Percentiles rank a stretch among this genome's conserved stretches.
phyloP scores from a whole-genome alignment of 306 rosid genomes.

The Lablab purpureus region DNA sequence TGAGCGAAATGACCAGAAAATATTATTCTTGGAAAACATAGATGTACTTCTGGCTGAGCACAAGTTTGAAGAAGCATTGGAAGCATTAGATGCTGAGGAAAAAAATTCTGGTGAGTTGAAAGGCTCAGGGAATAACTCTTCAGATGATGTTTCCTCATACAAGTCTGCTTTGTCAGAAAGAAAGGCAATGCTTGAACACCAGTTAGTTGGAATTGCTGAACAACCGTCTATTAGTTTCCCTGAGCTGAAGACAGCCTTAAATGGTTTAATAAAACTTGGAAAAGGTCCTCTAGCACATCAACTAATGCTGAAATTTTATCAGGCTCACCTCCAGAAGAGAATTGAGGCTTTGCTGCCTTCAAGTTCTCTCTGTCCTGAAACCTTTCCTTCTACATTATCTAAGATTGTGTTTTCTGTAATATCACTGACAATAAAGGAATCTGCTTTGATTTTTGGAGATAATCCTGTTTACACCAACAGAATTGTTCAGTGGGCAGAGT shows the following conservation, averaged over 20 bases:
- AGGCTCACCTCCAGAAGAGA: constrained; percentile 77
- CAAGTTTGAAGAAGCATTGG: constrained; percentile 88
- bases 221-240: constrained; percentile 68
- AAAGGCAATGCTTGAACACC: constrained; percentile 75
- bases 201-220: constrained; percentile 66
- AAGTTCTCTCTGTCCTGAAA: constrained; percentile 78
- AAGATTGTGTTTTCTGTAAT: constrained; percentile 82
- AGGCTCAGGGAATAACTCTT: constrained; percentile 61
- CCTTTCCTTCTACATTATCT: constrained; percentile 81
- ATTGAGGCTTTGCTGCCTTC: constrained; percentile 81
- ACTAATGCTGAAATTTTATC: constrained; percentile 67
- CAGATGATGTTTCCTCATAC: constrained; percentile 62
- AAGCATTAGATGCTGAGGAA: constrained; percentile 90
- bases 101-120: constrained; percentile 68
- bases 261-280: constrained; percentile 81
- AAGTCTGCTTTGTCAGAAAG: constrained; percentile 69
- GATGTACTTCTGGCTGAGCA: constrained; percentile 90
- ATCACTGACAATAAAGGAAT: constrained; percentile 73
- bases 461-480: constrained; percentile 87
- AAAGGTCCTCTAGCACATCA: constrained; percentile 91
- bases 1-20: constrained; percentile 56
- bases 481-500: constrained; percentile 98
- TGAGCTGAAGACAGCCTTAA: constrained; percentile 78
- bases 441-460: constrained; percentile 88
- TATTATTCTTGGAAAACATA: constrained; percentile 68